A percentile compares a stretch with the other conserved stretches of the same genome.
phyloP scores from a whole-genome alignment of 2,329 filamentous ascomycete genomes.

The Hymenoscyphus fraxineus region DNA sequence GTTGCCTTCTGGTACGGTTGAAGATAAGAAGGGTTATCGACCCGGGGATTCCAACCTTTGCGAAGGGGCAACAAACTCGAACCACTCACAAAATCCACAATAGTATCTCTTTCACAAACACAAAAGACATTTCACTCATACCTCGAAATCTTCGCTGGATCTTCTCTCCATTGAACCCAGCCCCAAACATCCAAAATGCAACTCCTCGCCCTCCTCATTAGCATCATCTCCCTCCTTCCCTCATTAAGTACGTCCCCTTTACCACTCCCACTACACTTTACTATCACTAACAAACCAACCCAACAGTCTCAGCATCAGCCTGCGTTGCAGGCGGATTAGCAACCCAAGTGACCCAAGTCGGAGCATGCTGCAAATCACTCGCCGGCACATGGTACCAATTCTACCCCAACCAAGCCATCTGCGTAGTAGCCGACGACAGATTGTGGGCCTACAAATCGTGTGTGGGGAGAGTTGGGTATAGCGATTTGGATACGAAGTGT shows the following conservation, averaged over 20 bases:
- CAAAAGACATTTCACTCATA: not conserved
- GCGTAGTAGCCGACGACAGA: slow-evolving; percentile 15
- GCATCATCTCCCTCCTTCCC: not conserved
- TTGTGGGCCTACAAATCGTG: slow-evolving; percentile 16
- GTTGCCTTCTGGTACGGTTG: not conserved
- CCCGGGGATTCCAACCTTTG: not conserved
- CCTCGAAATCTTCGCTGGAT: not conserved
- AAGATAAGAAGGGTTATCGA: slow-evolving; percentile 1
- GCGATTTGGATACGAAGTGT: slow-evolving; percentile 22
- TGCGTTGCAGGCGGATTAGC: slow-evolving; percentile 26
- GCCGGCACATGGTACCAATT: slow-evolving; percentile 26
- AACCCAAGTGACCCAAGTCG: slow-evolving; percentile 19
- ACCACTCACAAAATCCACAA: not conserved
- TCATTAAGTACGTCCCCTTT: not conserved
- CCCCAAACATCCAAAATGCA: not conserved
- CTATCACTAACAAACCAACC: slow-evolving; percentile 15
- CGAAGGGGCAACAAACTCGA: not conserved
- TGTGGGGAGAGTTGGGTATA: slow-evolving; percentile 6
- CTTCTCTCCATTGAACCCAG: not conserved
- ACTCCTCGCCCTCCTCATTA: not conserved
- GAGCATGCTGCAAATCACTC: slow-evolving; percentile 20
- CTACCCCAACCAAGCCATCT: slow-evolving; percentile 26
- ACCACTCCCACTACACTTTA: too few relatives aligned
- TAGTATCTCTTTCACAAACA: not conserved
- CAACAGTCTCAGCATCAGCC: slow-evolving; percentile 17